A percentile compares a stretch with the other conserved stretches of the same genome.
Conservation (phyloP, 2,329 filamentous ascomycete species). For the Dendryphion nanum region DNA sequence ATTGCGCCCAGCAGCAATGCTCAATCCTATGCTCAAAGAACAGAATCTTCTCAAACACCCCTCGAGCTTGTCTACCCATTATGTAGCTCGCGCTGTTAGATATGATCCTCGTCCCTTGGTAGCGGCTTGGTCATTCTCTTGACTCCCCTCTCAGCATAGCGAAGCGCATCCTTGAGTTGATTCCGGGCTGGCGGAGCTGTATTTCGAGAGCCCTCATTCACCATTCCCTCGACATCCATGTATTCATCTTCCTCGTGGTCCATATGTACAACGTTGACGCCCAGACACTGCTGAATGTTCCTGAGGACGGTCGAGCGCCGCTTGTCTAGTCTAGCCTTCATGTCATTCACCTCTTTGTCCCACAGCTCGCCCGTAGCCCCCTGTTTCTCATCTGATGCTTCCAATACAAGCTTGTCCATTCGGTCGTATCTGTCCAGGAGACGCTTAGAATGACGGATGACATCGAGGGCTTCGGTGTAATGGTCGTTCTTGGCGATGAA, state of each 20-base stretch:
- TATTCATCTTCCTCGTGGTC: slow-evolving; percentile 2
- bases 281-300: slow-evolving; percentile 29
- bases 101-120: slow-evolving; percentile 8
- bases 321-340: slow-evolving; percentile 19
- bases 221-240: not conserved
- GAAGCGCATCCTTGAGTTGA: no score
- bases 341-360: slow-evolving; percentile 22
- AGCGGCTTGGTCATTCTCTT: slow-evolving; percentile 34
- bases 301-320: slow-evolving; percentile 27
- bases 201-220: not conserved
- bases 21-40: no score
- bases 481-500: slow-evolving; percentile 3
- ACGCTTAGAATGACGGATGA: slow-evolving; percentile 16
- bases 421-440: slow-evolving; percentile 22
- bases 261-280: slow-evolving; percentile 5
- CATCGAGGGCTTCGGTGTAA: slow-evolving; percentile 4
- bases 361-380: slow-evolving; percentile 17
- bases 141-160: slow-evolving; percentile 31
- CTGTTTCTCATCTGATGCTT: slow-evolving; percentile 14
- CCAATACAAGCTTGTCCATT: slow-evolving; percentile 19
- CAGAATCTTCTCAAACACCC: no score
- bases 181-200: no score
- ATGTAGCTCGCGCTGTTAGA: no score
- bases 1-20: no score
- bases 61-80: no score